Conservation (phyloP, 2,329 filamentous ascomycete genomes). For the Alternaria longipes region DNA sequence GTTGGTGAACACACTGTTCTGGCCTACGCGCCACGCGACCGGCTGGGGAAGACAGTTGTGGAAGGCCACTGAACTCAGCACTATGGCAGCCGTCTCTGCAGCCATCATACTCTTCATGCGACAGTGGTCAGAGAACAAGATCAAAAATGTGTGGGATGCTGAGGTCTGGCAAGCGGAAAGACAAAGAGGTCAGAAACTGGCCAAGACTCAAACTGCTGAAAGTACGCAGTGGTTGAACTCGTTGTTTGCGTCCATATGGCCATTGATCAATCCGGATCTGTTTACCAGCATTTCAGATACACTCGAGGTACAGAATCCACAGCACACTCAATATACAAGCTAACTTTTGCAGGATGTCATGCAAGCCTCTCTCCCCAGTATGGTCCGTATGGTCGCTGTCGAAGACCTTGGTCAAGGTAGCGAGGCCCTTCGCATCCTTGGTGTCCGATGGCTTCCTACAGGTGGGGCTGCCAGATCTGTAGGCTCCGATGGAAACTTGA, state of each 20-base stretch:
- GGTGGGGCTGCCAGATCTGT: conserved; percentile 73
- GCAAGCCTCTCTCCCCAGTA: conserved; percentile 75
- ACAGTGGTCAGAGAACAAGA: conserved; percentile 69
- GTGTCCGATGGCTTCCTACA: conserved; percentile 75
- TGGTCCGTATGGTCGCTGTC: conserved; percentile 77
- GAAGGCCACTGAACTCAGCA: conserved; percentile 38
- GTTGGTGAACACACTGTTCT: conserved; percentile 45
- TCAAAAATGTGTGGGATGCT: conserved; percentile 71
- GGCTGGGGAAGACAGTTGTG: conserved; percentile 46
- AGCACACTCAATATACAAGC: background rate
- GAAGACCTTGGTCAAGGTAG: conserved; percentile 80
- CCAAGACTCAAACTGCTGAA: conserved; percentile 64
- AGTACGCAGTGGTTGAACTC: conserved; percentile 78
- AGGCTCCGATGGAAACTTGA: conserved; percentile 66
- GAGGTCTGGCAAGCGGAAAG: conserved; percentile 74
- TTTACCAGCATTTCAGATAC: conserved; percentile 74
- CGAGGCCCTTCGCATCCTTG: conserved; percentile 74
- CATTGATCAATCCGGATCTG: conserved; percentile 77
- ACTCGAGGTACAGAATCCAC: conserved; percentile 60
- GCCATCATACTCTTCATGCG: conserved; percentile 59
- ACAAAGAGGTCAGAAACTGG: conserved; percentile 60
- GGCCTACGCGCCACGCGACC: conserved; percentile 40
- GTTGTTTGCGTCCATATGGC: conserved; percentile 73
- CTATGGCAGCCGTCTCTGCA: conserved; percentile 40
- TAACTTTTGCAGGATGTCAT: conserved; percentile 68